Conservation (phyloP, 306 rosid species). For the Cicer chorassanicum region DNA sequence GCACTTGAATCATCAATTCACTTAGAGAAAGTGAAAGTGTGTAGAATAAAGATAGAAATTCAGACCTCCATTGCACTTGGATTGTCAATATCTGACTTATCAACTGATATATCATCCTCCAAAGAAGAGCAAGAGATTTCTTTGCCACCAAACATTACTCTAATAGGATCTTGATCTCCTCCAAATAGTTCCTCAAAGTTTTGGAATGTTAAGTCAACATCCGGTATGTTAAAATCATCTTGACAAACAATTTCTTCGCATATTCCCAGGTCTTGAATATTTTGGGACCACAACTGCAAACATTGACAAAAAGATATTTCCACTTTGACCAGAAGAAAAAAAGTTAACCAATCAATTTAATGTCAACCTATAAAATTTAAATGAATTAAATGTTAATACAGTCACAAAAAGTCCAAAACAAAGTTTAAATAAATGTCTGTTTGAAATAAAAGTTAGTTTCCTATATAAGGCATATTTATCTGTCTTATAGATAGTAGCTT, state of each 20-base stretch:
- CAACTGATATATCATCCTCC: constrained; percentile 60
- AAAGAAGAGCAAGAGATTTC: constrained; percentile 60
- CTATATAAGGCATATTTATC: too few species aligned
- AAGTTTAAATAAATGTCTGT: constrained; percentile 19
- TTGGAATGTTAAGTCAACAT: constrained; percentile 80
- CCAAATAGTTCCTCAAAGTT: constrained; percentile 79
- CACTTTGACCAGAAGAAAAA: constrained; percentile 36
- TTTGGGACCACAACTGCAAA: constrained; percentile 90
- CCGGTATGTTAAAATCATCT: constrained; percentile 87
- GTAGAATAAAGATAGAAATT: constrained; percentile 21
- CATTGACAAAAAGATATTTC: constrained; percentile 38
- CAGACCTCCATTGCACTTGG: constrained; percentile 64
- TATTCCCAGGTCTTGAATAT: constrained; percentile 90
- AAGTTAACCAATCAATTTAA: constrained; percentile 32
- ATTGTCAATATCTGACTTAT: constrained; percentile 54
- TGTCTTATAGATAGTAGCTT: too few species aligned
- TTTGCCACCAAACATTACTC: constrained; percentile 53
- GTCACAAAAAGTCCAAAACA: constrained; percentile 21
- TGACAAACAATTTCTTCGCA: constrained; percentile 72
- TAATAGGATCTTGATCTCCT: constrained; percentile 72
- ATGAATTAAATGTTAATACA: constrained; percentile 24
- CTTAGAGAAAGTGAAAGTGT: constrained; percentile 25
- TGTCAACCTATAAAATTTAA: constrained; percentile 18
- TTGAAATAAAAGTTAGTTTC: not conserved
- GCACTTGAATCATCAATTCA: not conserved